Evolutionary conservation across 257 asterid species (phyloP).

Genomic region (Nicotiana undulata): DNA sequence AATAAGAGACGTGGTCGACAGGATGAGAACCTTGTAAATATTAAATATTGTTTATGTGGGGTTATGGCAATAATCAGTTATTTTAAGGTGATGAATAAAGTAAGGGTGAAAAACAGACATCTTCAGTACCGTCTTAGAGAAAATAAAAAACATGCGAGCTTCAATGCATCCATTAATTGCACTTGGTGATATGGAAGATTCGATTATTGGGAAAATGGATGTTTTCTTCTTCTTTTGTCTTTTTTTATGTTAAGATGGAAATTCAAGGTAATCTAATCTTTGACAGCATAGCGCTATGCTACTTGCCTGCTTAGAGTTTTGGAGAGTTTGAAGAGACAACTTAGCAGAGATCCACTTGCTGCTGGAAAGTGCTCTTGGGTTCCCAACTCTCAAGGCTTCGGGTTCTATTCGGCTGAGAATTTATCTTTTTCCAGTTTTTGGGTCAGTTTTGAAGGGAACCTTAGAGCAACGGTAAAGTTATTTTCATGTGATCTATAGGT

Average conservation of each 20-base stretch:
- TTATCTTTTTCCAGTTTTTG: too few relatives aligned
- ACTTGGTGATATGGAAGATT: slow-evolving; percentile 93
- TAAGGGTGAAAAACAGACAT: slow-evolving; percentile 79
- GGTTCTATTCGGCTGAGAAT: too few relatives aligned
- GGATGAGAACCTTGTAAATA: slow-evolving; percentile 75
- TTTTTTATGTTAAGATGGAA: slow-evolving; percentile 30
- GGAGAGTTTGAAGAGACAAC: neutral
- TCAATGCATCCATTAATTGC: slow-evolving; percentile 81
- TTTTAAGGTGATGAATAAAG: slow-evolving; percentile 34
- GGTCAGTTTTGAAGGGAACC: too few relatives aligned
- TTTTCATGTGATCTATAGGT: too few relatives aligned
- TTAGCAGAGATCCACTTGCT: neutral
- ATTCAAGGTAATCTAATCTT: slow-evolving; percentile 11
- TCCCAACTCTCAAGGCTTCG: too few relatives aligned
- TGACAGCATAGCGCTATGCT: neutral
- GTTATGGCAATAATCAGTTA: slow-evolving; percentile 25
- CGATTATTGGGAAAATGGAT: slow-evolving; percentile 73
- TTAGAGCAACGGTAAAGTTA: too few relatives aligned
- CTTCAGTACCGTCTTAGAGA: slow-evolving; percentile 86
- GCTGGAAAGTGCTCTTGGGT: too few relatives aligned
- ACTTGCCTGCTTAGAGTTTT: neutral
- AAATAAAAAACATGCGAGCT: slow-evolving; percentile 62
- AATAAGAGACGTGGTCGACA: slow-evolving; percentile 48
- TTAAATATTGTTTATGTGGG: slow-evolving; percentile 54
- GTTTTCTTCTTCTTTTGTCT: slow-evolving; percentile 19